Percentiles rank a stretch among this genome's conserved stretches.
Conservation (phyloP, 305 asterid genomes). For the Ajuga reptans region DNA sequence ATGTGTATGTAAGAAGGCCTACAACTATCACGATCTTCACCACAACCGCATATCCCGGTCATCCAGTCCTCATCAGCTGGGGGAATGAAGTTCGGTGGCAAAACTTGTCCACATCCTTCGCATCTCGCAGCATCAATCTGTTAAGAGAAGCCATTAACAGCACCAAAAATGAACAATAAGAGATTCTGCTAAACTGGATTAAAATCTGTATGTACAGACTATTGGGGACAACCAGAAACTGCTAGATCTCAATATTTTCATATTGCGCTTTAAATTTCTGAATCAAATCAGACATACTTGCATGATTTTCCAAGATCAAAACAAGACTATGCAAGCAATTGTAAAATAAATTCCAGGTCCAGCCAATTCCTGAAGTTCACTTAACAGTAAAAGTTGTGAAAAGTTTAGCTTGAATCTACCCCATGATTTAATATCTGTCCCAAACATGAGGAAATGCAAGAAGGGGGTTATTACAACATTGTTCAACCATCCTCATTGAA, state of each 20-base stretch:
- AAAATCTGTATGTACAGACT: too few relatives aligned
- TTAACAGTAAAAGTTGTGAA: neutral
- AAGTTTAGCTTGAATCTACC: neutral
- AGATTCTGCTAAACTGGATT: neutral
- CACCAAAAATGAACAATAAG: neutral
- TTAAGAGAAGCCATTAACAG: conserved; percentile 8
- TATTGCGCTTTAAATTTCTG: neutral
- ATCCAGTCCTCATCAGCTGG: conserved; percentile 71
- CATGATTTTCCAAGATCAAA: neutral
- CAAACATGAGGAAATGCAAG: too few relatives aligned
- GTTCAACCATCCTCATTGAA: too few relatives aligned
- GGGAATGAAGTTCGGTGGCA: conserved; percentile 55
- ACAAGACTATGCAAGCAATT: neutral
- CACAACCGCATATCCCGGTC: conserved; percentile 61
- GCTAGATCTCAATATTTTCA: neutral
- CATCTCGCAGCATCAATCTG: conserved; percentile 53
- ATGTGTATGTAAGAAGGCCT: conserved; percentile 1
- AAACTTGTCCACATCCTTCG: conserved; percentile 59
- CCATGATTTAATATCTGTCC: too few relatives aligned
- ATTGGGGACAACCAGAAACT: neutral
- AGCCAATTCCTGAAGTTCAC: neutral
- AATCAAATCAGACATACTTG: neutral
- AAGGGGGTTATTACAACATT: too few relatives aligned
- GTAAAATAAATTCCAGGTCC: neutral
- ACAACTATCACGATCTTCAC: conserved; percentile 60